Evolutionary conservation across 805 yeast species (phyloP).

Genomic region (Candida peoriensis): DNA sequence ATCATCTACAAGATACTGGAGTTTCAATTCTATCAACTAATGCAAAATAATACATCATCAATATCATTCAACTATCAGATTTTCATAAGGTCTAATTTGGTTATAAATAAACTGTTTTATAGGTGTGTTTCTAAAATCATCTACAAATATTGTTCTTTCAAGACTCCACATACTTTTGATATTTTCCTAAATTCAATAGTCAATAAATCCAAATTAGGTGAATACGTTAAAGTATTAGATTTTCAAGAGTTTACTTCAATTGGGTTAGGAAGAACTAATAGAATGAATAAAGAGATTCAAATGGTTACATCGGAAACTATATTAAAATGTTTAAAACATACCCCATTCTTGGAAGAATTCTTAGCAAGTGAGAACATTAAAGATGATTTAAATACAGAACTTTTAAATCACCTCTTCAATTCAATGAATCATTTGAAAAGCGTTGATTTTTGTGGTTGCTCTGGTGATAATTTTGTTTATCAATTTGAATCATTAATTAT

Average conservation of each 20-base stretch:
- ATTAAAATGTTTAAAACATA: constrained; percentile 50
- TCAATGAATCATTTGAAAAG: constrained; percentile 52
- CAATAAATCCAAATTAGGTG: constrained; percentile 43
- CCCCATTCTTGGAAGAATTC: constrained; percentile 72
- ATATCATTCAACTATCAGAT: constrained; percentile 46
- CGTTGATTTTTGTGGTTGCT: constrained; percentile 86
- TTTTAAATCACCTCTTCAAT: constrained; percentile 52
- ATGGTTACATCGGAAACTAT: constrained; percentile 80
- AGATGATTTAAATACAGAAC: constrained; percentile 64
- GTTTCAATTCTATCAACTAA: constrained; percentile 45
- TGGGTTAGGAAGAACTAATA: constrained; percentile 83
- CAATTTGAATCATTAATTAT: constrained; percentile 44
- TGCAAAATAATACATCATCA: constrained; percentile 45
- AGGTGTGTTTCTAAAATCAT: constrained; percentile 52
- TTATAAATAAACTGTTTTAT: constrained; percentile 55
- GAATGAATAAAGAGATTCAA: constrained; percentile 88
- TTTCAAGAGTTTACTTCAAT: constrained; percentile 85
- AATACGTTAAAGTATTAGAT: constrained; percentile 70
- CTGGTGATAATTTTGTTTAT: constrained; percentile 54
- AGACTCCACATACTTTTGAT: constrained; percentile 77
- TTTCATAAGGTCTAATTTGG: constrained; percentile 46
- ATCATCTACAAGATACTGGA: constrained; percentile 50
- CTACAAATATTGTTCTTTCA: constrained; percentile 66
- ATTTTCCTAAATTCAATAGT: constrained; percentile 55
- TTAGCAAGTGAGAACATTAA: constrained; percentile 82